These are phyloP conservation scores for Alternaria angustiovoidea DNA, from an alignment of 2,329 filamentous ascomycete species.

Conservation along the genomic window DNA sequence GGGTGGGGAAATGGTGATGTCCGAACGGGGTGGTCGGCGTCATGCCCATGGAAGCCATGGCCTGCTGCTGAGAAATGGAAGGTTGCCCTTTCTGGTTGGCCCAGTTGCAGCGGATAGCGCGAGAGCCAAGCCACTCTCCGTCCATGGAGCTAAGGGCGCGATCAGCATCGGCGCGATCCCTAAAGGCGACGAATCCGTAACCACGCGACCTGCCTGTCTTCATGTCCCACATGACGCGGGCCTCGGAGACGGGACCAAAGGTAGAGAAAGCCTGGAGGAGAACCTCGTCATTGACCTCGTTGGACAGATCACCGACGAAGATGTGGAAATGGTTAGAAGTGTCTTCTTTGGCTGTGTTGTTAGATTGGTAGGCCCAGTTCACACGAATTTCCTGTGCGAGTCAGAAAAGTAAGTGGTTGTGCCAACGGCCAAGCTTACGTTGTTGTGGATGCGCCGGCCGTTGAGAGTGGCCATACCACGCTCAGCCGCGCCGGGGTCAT, in stretches of 20 bases:
- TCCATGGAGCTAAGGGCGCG: conserved; percentile 98
- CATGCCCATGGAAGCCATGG: conserved; percentile 97
- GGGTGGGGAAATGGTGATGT: conserved; percentile 96
- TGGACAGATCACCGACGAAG: conserved; percentile 96
- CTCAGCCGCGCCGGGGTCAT: conserved; percentile 95
- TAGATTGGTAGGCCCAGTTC: conserved; percentile 99
- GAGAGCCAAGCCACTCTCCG: conserved; percentile 97
- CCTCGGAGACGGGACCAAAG: conserved; percentile 95
- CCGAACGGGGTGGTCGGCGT: conserved; percentile 96
- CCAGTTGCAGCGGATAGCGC: conserved; percentile 99
- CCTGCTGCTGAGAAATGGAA: conserved; percentile 96
- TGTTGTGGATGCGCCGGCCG: conserved; percentile 92
- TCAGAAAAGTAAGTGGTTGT: conserved; percentile 30
- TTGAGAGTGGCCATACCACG: conserved; percentile 97
- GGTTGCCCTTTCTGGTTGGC: conserved; percentile 99
- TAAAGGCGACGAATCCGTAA: conserved; percentile 97
- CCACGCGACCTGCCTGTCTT: conserved; percentile 97
- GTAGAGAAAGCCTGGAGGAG: conserved; percentile 93
- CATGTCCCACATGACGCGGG: conserved; percentile 99
- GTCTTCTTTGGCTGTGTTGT: conserved; percentile 92
- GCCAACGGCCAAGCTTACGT: conserved; percentile 66
- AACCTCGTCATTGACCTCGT: conserved; percentile 98
- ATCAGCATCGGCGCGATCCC: conserved; percentile 90
- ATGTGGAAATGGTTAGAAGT: conserved; percentile 99
- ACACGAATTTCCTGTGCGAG: conserved; percentile 86